A percentile compares a stretch with the other conserved stretches of the same genome.
Evolutionary conservation across 345 rosid genomes (phyloP).

Genomic region (Turritis glabra): DNA sequence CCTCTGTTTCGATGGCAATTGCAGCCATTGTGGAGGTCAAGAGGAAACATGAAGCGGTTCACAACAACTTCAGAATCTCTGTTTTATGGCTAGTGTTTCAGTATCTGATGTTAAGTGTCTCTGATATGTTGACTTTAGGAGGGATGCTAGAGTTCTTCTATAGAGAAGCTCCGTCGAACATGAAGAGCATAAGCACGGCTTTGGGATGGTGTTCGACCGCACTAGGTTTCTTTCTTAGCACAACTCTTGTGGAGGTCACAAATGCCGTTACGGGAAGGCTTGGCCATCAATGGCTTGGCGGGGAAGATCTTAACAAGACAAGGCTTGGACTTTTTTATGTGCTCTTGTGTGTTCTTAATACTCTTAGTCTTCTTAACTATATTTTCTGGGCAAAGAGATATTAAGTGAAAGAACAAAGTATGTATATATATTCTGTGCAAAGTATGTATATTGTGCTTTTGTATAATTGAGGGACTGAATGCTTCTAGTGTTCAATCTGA

Average conservation of each 20-base stretch:
- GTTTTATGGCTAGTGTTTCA: conserved; percentile 55
- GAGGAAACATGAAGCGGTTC: conserved; percentile 36
- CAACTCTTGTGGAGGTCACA: conserved; percentile 36
- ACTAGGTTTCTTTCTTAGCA: conserved; percentile 52
- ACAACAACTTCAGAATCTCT: conserved; percentile 20
- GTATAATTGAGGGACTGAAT: too few species aligned
- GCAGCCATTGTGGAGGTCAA: conserved; percentile 46
- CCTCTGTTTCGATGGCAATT: conserved; percentile 51
- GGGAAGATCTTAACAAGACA: conserved; percentile 41
- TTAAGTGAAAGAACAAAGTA: not conserved
- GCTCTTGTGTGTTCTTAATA: conserved; percentile 45
- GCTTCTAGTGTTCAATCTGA: too few species aligned
- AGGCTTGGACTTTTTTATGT: conserved; percentile 49
- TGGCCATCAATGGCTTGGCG: conserved; percentile 49
- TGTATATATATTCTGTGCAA: too few species aligned
- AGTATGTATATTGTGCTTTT: not conserved
- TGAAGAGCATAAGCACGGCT: conserved; percentile 51
- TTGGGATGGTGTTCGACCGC: conserved; percentile 54
- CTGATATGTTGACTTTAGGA: conserved; percentile 51
- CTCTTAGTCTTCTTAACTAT: conserved; percentile 43
- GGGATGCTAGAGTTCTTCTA: conserved; percentile 68
- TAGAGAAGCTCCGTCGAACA: conserved; percentile 46
- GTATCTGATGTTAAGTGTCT: conserved; percentile 42
- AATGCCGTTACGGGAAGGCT: conserved; percentile 48
- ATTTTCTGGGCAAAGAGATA: conserved; percentile 21